Evolutionary conservation across 2,329 filamentous ascomycete genomes (phyloP), one percentile per base, ranked within the genome.

Genomic region (Septoria linicola): DNA sequence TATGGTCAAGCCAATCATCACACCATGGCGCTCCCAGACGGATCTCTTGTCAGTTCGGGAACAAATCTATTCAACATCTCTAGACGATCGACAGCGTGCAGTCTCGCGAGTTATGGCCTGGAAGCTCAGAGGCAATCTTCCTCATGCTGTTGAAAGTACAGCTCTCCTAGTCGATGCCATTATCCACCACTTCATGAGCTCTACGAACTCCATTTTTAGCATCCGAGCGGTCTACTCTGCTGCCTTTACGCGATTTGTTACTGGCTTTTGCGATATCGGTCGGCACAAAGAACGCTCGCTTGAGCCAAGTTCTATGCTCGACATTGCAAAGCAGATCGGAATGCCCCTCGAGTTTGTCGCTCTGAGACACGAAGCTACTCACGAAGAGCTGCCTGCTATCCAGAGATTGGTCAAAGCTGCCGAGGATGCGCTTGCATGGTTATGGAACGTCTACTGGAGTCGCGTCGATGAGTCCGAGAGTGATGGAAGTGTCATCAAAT

Each of bases 371-470:
- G 88, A 95, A 72, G 88, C 88, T 36, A 95, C 90, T 34, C 91
- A 97, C 68, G 88, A 95, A 69, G 87, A 90, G 66, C 74, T 96
- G 50, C 91, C 91, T 0, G 84, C 85, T 1, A 74, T 96, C 46
- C 77, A 80, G 8, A 83, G 89, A 57, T 74, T 96, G 55, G 81
- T 89, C 45, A 78, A 78, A 30, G 87, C 87, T 1, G 82, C 86
- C 1, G 73, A 77, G 57, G 82, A 85, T 61, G 88, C 87, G 1
- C 75, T 96, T 55, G 75, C 77, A 37, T 96, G 91, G 91, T 83
- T 96, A 44, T 96, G 89, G 88, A 79, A 84, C 46, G 88, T 88
- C 68, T 96, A 95, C 73, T 97, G 91, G 91, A 71, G 65, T 10
- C 71, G 73, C 31, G 66, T 83, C 16, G 74, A 76, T 48, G 63